Percentiles rank a stretch among this genome's conserved stretches.
These are phyloP conservation scores for Macadamia integrifolia DNA, from an alignment of 164 flowering plant genomes.

Conservation along the genomic window DNA sequence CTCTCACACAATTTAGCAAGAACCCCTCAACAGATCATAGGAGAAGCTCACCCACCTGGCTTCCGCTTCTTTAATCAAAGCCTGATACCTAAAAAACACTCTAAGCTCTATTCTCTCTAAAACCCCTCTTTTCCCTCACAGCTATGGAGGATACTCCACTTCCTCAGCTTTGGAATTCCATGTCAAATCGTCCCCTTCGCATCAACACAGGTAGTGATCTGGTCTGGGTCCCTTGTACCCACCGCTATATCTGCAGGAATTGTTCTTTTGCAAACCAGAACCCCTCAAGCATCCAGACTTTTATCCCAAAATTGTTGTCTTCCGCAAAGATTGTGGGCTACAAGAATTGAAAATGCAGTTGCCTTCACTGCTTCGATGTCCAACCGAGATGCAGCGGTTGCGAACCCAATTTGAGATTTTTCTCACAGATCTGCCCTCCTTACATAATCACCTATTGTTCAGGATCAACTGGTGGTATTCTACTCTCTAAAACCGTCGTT, in stretches of 20 bases:
- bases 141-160: constrained; percentile 59
- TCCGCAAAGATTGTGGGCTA: constrained; percentile 47
- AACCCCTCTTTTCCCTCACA: constrained; percentile 36
- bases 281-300: constrained; percentile 17
- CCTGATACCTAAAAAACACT: constrained; percentile 44
- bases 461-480: constrained; percentile 44
- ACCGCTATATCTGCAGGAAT: constrained; percentile 35
- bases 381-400: constrained; percentile 28
- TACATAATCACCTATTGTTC: constrained; percentile 42
- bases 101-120: constrained; percentile 5
- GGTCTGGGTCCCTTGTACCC: constrained; percentile 63
- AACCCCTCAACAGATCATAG: constrained; percentile 23
- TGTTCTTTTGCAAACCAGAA: constrained; percentile 23
- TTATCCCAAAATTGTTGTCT: constrained; percentile 46
- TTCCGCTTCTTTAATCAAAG: constrained; percentile 38
- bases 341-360: constrained; percentile 48
- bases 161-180: constrained; percentile 55
- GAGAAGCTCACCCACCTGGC: constrained; percentile 32
- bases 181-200: constrained; percentile 42
- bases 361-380: constrained; percentile 32
- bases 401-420: constrained; percentile 12
- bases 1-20: constrained; percentile 20
- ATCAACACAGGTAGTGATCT: constrained; percentile 56
- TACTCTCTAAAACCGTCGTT: constrained; percentile 32
- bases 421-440: constrained; percentile 50